A percentile compares a stretch with the other conserved stretches of the same genome.
Conservation (phyloP, 495 filamentous ascomycete species). For the Delitschia confertaspora region DNA sequence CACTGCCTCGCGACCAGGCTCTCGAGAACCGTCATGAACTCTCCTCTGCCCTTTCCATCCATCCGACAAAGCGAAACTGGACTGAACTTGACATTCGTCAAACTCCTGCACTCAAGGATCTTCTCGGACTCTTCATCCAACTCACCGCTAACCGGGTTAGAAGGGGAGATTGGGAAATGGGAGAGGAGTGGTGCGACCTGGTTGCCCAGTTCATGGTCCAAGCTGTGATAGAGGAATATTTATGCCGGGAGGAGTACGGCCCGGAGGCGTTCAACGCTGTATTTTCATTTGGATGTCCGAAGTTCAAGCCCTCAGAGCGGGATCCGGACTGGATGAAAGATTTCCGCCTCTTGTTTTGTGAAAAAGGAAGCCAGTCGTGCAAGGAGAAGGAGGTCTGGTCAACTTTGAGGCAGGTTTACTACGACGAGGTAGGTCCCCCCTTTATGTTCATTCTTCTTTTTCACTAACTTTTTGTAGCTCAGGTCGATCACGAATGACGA, state of each 20-base stretch:
- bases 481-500: slow-evolving; percentile 13
- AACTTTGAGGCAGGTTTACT: slow-evolving; percentile 18
- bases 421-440: slow-evolving; percentile 15
- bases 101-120: slow-evolving; percentile 35
- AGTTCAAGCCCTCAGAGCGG: slow-evolving; percentile 4
- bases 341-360: slow-evolving; percentile 22
- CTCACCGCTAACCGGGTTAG: slow-evolving; percentile 34
- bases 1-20: slow-evolving; percentile 13
- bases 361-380: slow-evolving; percentile 1
- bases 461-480: not conserved
- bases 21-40: slow-evolving; percentile 16
- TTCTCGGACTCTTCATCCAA: slow-evolving; percentile 42
- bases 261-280: slow-evolving; percentile 26
- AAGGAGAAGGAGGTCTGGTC: slow-evolving; percentile 26
- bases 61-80: slow-evolving; percentile 12
- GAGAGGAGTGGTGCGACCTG: slow-evolving; percentile 38
- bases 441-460: not conserved
- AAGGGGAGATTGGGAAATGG: slow-evolving; percentile 22
- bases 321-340: slow-evolving; percentile 23
- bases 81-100: slow-evolving; percentile 29
- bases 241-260: slow-evolving; percentile 28
- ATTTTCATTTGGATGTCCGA: slow-evolving; percentile 27
- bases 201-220: slow-evolving; percentile 44
- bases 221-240: slow-evolving; percentile 42
- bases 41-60: slow-evolving; percentile 9